phyloP scores from a whole-genome alignment of 805 yeast genomes.

The Candida xyloterini region DNA sequence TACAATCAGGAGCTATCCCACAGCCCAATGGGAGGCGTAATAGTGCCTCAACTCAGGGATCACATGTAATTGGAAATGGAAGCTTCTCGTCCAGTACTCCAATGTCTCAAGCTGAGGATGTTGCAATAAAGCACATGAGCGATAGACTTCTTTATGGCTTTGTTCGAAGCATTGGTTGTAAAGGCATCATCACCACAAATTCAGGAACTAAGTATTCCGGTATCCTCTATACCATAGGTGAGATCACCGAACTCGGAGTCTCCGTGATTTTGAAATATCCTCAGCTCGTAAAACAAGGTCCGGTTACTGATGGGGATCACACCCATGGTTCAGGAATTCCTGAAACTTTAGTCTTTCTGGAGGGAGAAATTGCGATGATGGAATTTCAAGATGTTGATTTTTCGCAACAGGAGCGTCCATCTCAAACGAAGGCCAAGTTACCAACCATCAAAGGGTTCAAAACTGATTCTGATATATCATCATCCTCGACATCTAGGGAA shows the following conservation, averaged over 20 bases:
- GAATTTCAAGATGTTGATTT: constrained; percentile 42
- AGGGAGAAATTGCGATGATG: constrained; percentile 51
- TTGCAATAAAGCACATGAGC: constrained; percentile 37
- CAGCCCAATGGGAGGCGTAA: constrained; percentile 6
- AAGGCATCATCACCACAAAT: constrained; percentile 54
- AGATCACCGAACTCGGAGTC: constrained; percentile 40
- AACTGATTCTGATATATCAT: constrained; percentile 84
- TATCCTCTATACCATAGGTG: constrained; percentile 47
- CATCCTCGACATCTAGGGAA: constrained; percentile 46
- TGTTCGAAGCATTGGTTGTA: constrained; percentile 57
- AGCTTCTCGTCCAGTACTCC: constrained; percentile 25
- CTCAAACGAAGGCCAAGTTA: constrained; percentile 2
- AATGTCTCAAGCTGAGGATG: constrained; percentile 29
- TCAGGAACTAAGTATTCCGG: constrained; percentile 64
- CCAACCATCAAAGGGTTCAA: constrained; percentile 45
- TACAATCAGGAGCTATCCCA: background rate
- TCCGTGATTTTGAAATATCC: constrained; percentile 58
- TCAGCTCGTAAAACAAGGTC: constrained; percentile 34
- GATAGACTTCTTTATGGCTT: constrained; percentile 57
- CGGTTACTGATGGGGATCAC: constrained; percentile 34
- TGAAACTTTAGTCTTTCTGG: constrained; percentile 42
- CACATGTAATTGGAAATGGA: constrained; percentile 4
- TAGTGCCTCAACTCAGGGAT: constrained; percentile 4
- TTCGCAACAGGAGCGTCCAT: constrained; percentile 1
- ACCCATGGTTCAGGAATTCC: constrained; percentile 37